Percentiles rank a stretch among this genome's conserved stretches.
Conservation (phyloP, 106 monocot genomes). For the Apostasia shenzhenica region DNA sequence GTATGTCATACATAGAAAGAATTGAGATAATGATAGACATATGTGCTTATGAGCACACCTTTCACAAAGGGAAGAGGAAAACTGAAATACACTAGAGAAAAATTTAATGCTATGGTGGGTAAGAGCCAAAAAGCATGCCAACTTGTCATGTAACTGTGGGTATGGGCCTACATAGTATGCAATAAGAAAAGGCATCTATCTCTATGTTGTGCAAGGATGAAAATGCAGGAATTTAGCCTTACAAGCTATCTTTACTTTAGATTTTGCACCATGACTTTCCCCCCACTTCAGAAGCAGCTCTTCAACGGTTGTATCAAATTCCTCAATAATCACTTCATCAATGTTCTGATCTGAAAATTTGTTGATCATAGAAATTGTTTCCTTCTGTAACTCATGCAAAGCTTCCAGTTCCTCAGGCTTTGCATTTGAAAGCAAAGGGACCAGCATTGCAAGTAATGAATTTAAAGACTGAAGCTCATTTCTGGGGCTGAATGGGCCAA, state of each 20-base stretch:
- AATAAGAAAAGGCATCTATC: too few relatives aligned
- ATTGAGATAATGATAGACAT: too few relatives aligned
- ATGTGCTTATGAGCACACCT: too few relatives aligned
- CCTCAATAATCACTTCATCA: slow-evolving; percentile 19
- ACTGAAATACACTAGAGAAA: not conserved
- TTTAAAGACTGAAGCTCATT: slow-evolving; percentile 89
- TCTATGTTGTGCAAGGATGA: too few relatives aligned
- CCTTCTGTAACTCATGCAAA: slow-evolving; percentile 28
- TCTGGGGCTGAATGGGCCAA: slow-evolving; percentile 64
- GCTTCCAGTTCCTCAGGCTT: slow-evolving; percentile 16
- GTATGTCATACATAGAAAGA: too few relatives aligned
- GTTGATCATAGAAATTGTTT: slow-evolving; percentile 30
- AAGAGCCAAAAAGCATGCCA: not conserved
- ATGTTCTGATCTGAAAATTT: slow-evolving; percentile 13
- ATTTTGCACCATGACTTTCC: slow-evolving; percentile 42
- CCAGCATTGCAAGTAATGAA: slow-evolving; percentile 32
- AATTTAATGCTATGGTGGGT: not conserved
- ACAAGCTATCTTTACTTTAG: slow-evolving; percentile 70
- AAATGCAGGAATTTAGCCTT: slow-evolving; percentile 13
- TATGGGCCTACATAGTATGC: too few relatives aligned
- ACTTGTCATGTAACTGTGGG: too few relatives aligned
- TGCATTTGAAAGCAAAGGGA: slow-evolving; percentile 12
- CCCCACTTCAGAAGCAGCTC: slow-evolving; percentile 64
- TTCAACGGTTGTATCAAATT: slow-evolving; percentile 26
- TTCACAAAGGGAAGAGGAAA: too few relatives aligned